Conservation (phyloP, 2,329 filamentous ascomycete genomes). For the Pyricularia sp. region DNA sequence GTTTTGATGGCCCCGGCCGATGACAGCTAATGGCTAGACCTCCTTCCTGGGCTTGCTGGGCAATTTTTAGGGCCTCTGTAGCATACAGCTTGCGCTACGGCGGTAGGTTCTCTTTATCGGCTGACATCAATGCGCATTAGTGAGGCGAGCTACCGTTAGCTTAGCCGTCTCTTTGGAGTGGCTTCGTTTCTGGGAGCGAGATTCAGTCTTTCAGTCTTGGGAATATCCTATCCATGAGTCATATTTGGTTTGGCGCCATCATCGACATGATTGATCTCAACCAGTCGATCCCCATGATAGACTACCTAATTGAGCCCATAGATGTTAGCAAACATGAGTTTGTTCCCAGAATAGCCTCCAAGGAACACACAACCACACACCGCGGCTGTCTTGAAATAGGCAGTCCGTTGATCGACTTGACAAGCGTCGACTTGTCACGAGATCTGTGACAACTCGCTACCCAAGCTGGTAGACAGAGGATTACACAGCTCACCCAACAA, state of each 20-base stretch:
- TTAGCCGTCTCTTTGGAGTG: not conserved
- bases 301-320: not conserved
- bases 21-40: not conserved
- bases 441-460: not conserved
- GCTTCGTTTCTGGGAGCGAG: not conserved
- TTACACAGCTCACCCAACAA: not conserved
- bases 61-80: not conserved
- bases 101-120: not conserved
- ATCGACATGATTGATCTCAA: not conserved
- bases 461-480: not conserved
- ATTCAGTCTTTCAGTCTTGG: not conserved
- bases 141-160: not conserved
- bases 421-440: not conserved
- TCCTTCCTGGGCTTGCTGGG: too few species aligned
- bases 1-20: not conserved
- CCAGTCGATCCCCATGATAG: not conserved
- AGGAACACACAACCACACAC: not conserved
- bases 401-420: not conserved
- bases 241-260: not conserved
- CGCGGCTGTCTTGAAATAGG: not conserved
- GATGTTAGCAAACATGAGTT: not conserved
- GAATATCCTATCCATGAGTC: not conserved
- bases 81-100: not conserved
- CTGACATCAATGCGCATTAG: not conserved
- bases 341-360: not conserved